phyloP scores from a whole-genome alignment of 192 early-diverging fungal species.

The Glomus cerebriforme region DNA sequence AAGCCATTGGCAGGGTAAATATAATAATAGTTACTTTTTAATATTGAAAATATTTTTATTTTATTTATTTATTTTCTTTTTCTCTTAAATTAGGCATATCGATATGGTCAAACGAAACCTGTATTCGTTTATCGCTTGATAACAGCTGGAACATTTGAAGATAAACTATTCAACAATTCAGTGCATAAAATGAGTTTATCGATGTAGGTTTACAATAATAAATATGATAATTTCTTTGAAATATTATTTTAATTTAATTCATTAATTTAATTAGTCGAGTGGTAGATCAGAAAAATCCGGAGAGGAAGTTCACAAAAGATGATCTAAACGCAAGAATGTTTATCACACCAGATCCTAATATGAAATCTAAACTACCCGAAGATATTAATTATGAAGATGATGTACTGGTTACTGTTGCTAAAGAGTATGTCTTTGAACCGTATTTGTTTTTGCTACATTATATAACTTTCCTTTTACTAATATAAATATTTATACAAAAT shows the following conservation, averaged over 20 bases:
- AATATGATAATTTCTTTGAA: conserved; percentile 53
- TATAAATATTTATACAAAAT: background rate
- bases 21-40: background rate
- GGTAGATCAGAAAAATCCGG: conserved; percentile 1
- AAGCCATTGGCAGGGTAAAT: conserved; percentile 66
- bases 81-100: conserved; percentile 45
- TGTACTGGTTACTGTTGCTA: background rate
- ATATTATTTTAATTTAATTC: background rate
- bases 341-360: background rate
- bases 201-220: background rate
- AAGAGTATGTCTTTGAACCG: background rate
- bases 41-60: background rate
- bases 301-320: background rate
- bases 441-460: background rate
- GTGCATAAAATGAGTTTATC: conserved; percentile 74
- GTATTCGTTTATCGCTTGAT: conserved; percentile 71
- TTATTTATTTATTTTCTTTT: background rate
- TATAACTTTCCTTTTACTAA: background rate
- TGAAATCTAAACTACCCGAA: background rate
- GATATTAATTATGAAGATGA: conserved; percentile 18
- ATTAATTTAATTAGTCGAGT: background rate
- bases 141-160: conserved; percentile 62
- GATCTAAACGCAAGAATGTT: background rate
- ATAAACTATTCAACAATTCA: conserved; percentile 64
- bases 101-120: conserved; percentile 69